phyloP scores from a whole-genome alignment of 2,329 filamentous ascomycete genomes.

The Fonsecaea multimorphosa region DNA sequence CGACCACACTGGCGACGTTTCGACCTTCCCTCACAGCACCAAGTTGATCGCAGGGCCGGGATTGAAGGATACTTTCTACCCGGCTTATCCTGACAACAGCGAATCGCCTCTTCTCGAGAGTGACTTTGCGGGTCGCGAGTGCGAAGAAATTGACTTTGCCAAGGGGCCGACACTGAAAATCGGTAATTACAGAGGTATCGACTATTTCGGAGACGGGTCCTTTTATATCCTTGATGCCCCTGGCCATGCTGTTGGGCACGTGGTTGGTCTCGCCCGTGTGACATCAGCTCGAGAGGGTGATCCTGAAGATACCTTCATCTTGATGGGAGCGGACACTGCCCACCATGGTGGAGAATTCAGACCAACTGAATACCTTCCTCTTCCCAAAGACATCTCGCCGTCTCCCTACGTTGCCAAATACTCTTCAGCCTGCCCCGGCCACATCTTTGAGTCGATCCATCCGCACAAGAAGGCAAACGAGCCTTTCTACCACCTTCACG shows the following conservation, averaged over 20 bases:
- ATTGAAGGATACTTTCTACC: slow-evolving; percentile 49
- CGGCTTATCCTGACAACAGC: slow-evolving; percentile 54
- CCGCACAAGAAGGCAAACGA: slow-evolving; percentile 33
- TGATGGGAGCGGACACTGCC: slow-evolving; percentile 58
- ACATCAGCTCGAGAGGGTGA: slow-evolving; percentile 46
- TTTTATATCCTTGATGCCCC: slow-evolving; percentile 55
- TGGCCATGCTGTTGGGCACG: slow-evolving; percentile 56
- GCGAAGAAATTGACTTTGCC: slow-evolving; percentile 37
- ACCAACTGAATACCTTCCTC: slow-evolving; percentile 41
- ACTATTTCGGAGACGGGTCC: slow-evolving; percentile 45
- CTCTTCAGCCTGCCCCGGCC: slow-evolving; percentile 38
- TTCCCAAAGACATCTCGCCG: slow-evolving; percentile 37
- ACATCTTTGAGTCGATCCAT: slow-evolving; percentile 40
- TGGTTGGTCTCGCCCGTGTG: slow-evolving; percentile 57
- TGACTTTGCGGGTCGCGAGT: slow-evolving; percentile 43
- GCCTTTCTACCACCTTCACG: slow-evolving; percentile 34
- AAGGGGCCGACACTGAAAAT: slow-evolving; percentile 46
- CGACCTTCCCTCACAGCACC: slow-evolving; percentile 54
- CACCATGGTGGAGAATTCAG: slow-evolving; percentile 50
- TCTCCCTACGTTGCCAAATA: slow-evolving; percentile 22
- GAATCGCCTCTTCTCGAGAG: slow-evolving; percentile 46
- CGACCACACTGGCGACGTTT: slow-evolving; percentile 60
- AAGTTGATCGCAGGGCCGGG: slow-evolving; percentile 61
- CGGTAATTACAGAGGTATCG: slow-evolving; percentile 49
- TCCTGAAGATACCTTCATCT: slow-evolving; percentile 50